Evolutionary conservation across 805 yeast genomes (phyloP).

Genomic region (Teunomyces kruisii): DNA sequence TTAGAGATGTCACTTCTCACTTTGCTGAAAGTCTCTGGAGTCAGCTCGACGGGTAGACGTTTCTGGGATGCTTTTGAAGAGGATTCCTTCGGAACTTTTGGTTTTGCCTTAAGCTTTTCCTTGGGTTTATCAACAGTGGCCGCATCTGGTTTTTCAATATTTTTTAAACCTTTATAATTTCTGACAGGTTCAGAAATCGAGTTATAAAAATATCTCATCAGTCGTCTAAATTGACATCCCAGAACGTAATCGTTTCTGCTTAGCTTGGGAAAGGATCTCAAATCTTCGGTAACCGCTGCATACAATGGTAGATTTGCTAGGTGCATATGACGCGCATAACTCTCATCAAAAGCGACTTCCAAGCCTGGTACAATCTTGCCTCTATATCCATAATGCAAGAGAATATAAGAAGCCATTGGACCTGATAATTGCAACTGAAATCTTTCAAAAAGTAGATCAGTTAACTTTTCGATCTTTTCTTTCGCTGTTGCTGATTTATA

Average conservation of each 20-base stretch:
- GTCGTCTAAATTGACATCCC: conserved; percentile 2
- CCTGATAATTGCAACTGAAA: conserved; percentile 10
- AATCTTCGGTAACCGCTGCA: not conserved
- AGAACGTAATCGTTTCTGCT: conserved; percentile 2
- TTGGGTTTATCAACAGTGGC: not conserved
- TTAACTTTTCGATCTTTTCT: conserved; percentile 13
- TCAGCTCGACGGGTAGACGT: no score
- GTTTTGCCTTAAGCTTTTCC: not conserved
- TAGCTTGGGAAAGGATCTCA: not conserved
- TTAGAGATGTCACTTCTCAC: not conserved
- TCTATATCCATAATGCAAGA: conserved; percentile 19
- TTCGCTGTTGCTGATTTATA: not conserved
- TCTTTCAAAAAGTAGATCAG: conserved; percentile 10
- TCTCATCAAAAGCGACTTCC: conserved; percentile 14
- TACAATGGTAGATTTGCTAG: not conserved
- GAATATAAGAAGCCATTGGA: conserved; percentile 13
- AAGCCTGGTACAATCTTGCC: conserved; percentile 8
- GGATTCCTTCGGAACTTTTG: no score
- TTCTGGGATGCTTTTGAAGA: no score
- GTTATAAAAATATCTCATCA: not conserved
- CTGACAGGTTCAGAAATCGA: not conserved
- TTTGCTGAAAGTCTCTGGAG: not conserved
- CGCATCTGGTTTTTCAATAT: not conserved
- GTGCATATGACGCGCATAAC: conserved; percentile 10
- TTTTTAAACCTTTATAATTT: not conserved